These are phyloP conservation scores for Lachancea nothofagi DNA, from an alignment of 805 yeast genomes.

Conservation along the genomic window DNA sequence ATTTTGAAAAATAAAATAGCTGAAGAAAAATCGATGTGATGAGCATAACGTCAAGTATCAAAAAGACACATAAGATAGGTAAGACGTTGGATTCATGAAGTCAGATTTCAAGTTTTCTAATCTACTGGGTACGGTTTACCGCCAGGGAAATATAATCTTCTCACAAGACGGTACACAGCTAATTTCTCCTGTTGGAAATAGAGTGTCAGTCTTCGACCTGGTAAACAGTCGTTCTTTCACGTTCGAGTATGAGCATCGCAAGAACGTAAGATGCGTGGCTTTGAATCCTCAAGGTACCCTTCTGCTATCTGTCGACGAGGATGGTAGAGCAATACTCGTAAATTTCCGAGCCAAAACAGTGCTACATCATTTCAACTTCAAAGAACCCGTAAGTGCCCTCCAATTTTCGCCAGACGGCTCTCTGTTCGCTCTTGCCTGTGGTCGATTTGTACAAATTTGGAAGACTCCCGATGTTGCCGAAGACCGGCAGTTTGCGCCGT, in stretches of 20 bases:
- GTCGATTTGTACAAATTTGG: constrained; percentile 87
- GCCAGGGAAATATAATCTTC: constrained; percentile 84
- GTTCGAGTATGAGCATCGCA: constrained; percentile 87
- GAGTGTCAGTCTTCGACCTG: constrained; percentile 84
- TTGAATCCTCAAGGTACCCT: constrained; percentile 78
- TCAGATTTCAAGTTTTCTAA: constrained; percentile 87
- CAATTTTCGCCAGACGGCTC: constrained; percentile 86
- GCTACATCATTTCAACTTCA: constrained; percentile 90
- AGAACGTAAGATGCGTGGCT: constrained; percentile 72
- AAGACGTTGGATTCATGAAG: constrained; percentile 47
- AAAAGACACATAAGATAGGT: neutral
- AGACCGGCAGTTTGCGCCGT: constrained; percentile 93
- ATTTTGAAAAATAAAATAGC: constrained; percentile 12
- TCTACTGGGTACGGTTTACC: constrained; percentile 87
- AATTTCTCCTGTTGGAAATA: constrained; percentile 89
- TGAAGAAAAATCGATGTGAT: constrained; percentile 17
- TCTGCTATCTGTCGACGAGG: constrained; percentile 76
- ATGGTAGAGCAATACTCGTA: constrained; percentile 89
- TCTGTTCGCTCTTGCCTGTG: constrained; percentile 79
- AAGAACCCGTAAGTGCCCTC: constrained; percentile 65
- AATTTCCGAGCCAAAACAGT: constrained; percentile 80
- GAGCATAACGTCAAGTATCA: constrained; percentile 5
- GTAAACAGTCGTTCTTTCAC: constrained; percentile 82
- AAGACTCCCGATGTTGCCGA: constrained; percentile 74
- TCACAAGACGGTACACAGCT: constrained; percentile 81